Evolutionary conservation across 2,329 filamentous ascomycete species (phyloP).

Genomic region (Fusarium hostae): DNA sequence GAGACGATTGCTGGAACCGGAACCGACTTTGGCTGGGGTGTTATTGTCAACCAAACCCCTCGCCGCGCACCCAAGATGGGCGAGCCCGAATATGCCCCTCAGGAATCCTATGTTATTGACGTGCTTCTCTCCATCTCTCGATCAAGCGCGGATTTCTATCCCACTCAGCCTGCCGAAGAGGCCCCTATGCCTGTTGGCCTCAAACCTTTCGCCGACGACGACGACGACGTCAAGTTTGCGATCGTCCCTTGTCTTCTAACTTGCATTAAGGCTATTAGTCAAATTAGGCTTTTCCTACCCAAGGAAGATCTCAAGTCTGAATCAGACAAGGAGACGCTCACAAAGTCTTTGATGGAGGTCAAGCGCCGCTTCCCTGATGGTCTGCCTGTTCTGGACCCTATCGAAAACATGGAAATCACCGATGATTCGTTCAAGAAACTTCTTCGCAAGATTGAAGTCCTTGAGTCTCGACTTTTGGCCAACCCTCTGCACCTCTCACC

Average conservation of each 20-base stretch:
- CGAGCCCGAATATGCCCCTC: conserved; percentile 74
- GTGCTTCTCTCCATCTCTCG: conserved; percentile 75
- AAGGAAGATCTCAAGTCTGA: conserved; percentile 74
- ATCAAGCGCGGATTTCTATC: conserved; percentile 59
- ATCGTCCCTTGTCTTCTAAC: conserved; percentile 83
- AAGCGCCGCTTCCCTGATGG: conserved; percentile 92
- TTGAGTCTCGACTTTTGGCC: conserved; percentile 87
- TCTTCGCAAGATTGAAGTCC: conserved; percentile 93
- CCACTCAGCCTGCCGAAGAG: conserved; percentile 50
- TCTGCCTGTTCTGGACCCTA: conserved; percentile 86
- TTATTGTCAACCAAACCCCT: conserved; percentile 78
- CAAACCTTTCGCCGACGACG: conserved; percentile 46
- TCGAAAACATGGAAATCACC: conserved; percentile 95
- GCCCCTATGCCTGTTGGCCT: conserved; percentile 69
- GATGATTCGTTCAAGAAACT: conserved; percentile 95
- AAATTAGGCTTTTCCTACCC: conserved; percentile 85
- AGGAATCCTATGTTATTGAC: conserved; percentile 85
- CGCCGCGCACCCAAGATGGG: conserved; percentile 75
- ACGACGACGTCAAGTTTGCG: conserved; percentile 47
- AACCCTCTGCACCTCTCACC: conserved; percentile 95
- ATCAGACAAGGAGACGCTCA: conserved; percentile 73
- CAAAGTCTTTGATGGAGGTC: conserved; percentile 80
- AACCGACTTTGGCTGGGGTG: conserved; percentile 92
- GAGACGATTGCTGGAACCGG: conserved; percentile 51
- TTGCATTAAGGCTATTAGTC: conserved; percentile 85